Evolutionary conservation across 768 basidiomycete genomes (phyloP).

Genomic region (Myochromella boudieri): DNA sequence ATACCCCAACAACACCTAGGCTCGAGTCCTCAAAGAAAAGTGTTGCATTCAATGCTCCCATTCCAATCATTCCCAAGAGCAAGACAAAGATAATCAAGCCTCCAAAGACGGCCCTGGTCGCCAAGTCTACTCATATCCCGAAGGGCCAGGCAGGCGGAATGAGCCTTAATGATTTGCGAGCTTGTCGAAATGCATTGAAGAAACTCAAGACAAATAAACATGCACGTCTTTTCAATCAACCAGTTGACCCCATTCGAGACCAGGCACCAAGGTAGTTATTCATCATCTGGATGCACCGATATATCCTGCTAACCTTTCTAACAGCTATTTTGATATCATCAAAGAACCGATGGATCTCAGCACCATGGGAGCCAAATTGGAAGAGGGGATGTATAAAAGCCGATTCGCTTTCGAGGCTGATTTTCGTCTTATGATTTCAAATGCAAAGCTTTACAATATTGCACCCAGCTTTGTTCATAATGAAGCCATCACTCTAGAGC

Average conservation of each 20-base stretch:
- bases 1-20: conserved; percentile 29
- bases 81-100: conserved; percentile 27
- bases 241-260: conserved; percentile 96
- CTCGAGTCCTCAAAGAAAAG: conserved; percentile 31
- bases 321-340: conserved; percentile 87
- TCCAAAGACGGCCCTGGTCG: conserved; percentile 20
- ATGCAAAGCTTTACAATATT: conserved; percentile 85
- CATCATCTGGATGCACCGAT: neutral
- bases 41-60: conserved; percentile 37
- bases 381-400: conserved; percentile 82
- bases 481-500: conserved; percentile 74
- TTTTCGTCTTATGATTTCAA: conserved; percentile 83
- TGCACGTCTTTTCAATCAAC: conserved; percentile 73
- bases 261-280: conserved; percentile 84
- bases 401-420: conserved; percentile 84
- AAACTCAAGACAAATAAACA: conserved; percentile 77
- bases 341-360: conserved; percentile 94
- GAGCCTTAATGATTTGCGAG: conserved; percentile 71
- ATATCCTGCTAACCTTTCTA: conserved; percentile 11
- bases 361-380: conserved; percentile 84
- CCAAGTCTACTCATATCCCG: conserved; percentile 49
- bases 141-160: conserved; percentile 81
- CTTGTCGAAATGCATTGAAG: conserved; percentile 74
- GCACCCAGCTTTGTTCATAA: conserved; percentile 70
- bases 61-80: conserved; percentile 26